phyloP scores from a whole-genome alignment of 129 eudicot genomes.

The Pseudognaphalium luteoalbum region DNA sequence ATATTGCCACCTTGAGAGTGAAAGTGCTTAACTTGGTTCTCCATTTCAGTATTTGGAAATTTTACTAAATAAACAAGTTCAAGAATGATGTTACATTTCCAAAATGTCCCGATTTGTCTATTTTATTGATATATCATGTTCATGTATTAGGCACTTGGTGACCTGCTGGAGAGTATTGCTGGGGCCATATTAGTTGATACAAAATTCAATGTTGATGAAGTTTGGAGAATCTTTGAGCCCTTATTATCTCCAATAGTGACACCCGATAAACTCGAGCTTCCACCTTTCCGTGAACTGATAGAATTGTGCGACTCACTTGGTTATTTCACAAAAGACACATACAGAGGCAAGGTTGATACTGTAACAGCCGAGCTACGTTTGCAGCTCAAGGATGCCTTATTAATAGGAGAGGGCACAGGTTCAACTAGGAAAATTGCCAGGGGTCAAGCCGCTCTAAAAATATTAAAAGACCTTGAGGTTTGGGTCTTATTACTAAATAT shows the following conservation, averaged over 20 bases:
- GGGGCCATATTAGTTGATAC: conserved; percentile 87
- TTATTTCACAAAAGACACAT: conserved; percentile 60
- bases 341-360: conserved; percentile 33
- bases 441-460: conserved; percentile 75
- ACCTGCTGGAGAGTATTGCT: conserved; percentile 83
- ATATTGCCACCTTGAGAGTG: background rate
- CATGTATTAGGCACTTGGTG: conserved; percentile 73
- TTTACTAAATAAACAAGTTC: background rate
- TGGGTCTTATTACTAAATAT: background rate
- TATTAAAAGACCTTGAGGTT: conserved; percentile 77
- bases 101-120: background rate
- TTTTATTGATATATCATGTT: background rate
- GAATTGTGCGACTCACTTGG: conserved; percentile 89
- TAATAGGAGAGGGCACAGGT: conserved; percentile 62
- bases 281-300: conserved; percentile 75
- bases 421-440: conserved; percentile 62
- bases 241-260: conserved; percentile 87
- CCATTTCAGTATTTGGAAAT: background rate
- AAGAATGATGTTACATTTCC: background rate
- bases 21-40: background rate
- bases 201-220: conserved; percentile 66
- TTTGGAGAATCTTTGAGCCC: conserved; percentile 77
- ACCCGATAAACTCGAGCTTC: conserved; percentile 86
- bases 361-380: conserved; percentile 55
- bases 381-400: conserved; percentile 63